Evolutionary conservation across 1,139 yeast species (phyloP).

Genomic region (Diutina mesorugosa): DNA sequence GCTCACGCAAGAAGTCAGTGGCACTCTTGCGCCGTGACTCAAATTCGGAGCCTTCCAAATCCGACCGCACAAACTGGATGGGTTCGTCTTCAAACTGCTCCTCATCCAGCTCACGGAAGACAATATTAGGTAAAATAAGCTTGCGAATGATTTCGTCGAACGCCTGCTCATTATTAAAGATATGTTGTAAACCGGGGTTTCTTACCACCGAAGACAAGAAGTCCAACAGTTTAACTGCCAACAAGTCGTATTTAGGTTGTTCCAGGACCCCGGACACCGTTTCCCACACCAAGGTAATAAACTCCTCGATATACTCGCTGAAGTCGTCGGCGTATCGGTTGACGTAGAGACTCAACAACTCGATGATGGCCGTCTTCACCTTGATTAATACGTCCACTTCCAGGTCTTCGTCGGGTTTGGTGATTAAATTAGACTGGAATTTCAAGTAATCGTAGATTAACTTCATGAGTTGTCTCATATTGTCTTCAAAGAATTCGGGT

Average conservation of each 20-base stretch:
- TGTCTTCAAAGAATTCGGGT: constrained; percentile 95
- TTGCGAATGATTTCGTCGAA: constrained; percentile 69
- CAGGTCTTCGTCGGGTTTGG: constrained; percentile 53
- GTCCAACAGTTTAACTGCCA: constrained; percentile 70
- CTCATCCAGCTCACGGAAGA: constrained; percentile 74
- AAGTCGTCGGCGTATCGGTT: constrained; percentile 89
- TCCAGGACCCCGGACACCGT: constrained; percentile 54
- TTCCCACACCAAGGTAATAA: constrained; percentile 77
- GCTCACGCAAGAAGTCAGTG: constrained; percentile 78
- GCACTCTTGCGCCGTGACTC: constrained; percentile 89
- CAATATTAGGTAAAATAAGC: constrained; percentile 79
- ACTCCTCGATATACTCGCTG: constrained; percentile 59
- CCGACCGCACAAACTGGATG: constrained; percentile 80
- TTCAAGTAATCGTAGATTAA: constrained; percentile 70
- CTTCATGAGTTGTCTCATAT: constrained; percentile 64
- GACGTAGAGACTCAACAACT: constrained; percentile 72
- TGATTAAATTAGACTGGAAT: constrained; percentile 41
- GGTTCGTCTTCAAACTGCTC: constrained; percentile 97
- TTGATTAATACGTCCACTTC: constrained; percentile 61
- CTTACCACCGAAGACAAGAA: constrained; percentile 77
- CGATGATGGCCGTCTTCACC: constrained; percentile 76
- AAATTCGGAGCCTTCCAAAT: constrained; percentile 87
- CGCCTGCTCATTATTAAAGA: constrained; percentile 57
- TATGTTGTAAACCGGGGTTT: constrained; percentile 44
- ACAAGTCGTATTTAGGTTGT: constrained; percentile 70